These are phyloP conservation scores for Phoma sp. DNA, from an alignment of 2,329 filamentous ascomycete genomes.

Conservation along the genomic window DNA sequence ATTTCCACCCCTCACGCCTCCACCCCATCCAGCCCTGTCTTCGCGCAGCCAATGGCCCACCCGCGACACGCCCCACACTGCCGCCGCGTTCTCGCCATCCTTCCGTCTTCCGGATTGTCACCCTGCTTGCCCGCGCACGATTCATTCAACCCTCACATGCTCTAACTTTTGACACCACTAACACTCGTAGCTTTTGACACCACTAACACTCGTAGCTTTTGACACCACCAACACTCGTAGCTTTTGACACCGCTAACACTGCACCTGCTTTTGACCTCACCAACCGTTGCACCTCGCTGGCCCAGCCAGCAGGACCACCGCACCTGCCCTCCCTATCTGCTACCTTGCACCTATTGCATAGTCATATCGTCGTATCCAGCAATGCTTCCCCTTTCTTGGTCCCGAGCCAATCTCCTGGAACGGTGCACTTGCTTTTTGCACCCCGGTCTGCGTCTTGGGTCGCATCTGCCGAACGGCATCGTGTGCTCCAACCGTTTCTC, in stretches of 20 bases:
- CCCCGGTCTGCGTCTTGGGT: slow-evolving; percentile 5
- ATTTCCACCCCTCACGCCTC: slow-evolving; percentile 14
- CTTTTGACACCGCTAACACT: too few relatives aligned
- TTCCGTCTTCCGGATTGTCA: slow-evolving; percentile 3
- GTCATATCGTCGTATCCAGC: not conserved
- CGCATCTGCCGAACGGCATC: slow-evolving; percentile 8
- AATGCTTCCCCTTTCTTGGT: slow-evolving; percentile 7
- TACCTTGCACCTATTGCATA: not conserved
- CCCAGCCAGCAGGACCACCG: slow-evolving; percentile 2
- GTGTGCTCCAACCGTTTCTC: slow-evolving; percentile 17
- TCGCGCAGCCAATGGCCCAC: not conserved
- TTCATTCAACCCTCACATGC: not conserved
- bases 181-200: not conserved
- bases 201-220: too few relatives aligned
- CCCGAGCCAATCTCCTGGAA: slow-evolving; percentile 23
- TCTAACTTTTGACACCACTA: too few relatives aligned
- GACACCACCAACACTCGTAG: too few relatives aligned
- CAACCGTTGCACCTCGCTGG: not conserved
- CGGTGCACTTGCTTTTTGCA: slow-evolving; percentile 20
- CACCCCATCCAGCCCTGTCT: not conserved
- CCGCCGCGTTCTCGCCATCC: not conserved
- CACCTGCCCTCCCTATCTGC: not conserved
- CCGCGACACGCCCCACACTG: not conserved
- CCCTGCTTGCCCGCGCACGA: not conserved
- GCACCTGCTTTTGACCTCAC: too few relatives aligned